A percentile compares a stretch with the other conserved stretches of the same genome.
Evolutionary conservation across 176 grass and related monocot species (phyloP).

Genomic region (sorghum (Sorghum bicolor)): Sorghum_bicolor_NCBIv3 NC_012874.2:16162001-16162500

Average conservation of each 20-base stretch:
- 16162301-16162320: neutral
- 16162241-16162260: neutral
- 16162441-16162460: conserved; percentile 85
- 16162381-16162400: conserved; percentile 67
- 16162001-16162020: too few species aligned
- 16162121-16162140: too few species aligned
- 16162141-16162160: too few species aligned
- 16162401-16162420: conserved; percentile 93
- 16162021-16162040: too few species aligned
- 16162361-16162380: conserved; percentile 69
- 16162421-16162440: conserved; percentile 94
- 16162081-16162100: too few species aligned
- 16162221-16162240: neutral
- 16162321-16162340: conserved; percentile 93
- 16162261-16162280: neutral
- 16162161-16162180: too few species aligned
- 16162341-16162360: conserved; percentile 84
- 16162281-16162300: neutral
- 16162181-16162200: neutral
- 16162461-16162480: conserved; percentile 76
- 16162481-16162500: conserved; percentile 97
- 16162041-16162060: too few species aligned
- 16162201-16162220: neutral
- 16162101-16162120: too few species aligned
- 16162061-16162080: too few species aligned